Percentiles rank a stretch among this genome's conserved stretches.
Conservation (phyloP, 2,329 filamentous ascomycete genomes). For the Aspergillus arachidicola region DNA sequence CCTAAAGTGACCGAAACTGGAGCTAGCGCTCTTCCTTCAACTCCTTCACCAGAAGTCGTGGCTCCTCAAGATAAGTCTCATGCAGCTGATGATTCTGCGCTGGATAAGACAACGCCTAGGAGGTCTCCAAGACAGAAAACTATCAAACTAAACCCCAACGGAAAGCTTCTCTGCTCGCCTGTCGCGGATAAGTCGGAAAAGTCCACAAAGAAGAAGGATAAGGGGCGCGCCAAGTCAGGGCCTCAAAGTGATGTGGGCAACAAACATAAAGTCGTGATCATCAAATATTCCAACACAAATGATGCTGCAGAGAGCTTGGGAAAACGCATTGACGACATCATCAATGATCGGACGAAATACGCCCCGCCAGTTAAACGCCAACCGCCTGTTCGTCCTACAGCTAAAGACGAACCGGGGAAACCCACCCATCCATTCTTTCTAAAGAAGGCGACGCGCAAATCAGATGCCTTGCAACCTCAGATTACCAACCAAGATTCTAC, state of each 20-base stretch:
- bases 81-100: not conserved
- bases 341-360: slow-evolving; percentile 45
- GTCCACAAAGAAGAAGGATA: slow-evolving; percentile 23
- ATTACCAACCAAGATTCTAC: not conserved
- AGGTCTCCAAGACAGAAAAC: slow-evolving; percentile 57
- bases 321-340: slow-evolving; percentile 64
- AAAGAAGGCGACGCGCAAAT: slow-evolving; percentile 51
- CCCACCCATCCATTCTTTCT: slow-evolving; percentile 70
- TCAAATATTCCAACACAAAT: slow-evolving; percentile 62
- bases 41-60: not conserved
- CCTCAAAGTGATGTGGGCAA: slow-evolving; percentile 35
- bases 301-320: slow-evolving; percentile 55
- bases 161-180: slow-evolving; percentile 46
- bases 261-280: slow-evolving; percentile 49
- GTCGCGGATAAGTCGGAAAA: slow-evolving; percentile 19
- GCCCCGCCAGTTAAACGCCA: slow-evolving; percentile 23
- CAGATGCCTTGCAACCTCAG: not conserved
- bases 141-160: slow-evolving; percentile 46
- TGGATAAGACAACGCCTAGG: slow-evolving; percentile 25
- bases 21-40: not conserved
- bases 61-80: not conserved
- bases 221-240: slow-evolving; percentile 40
- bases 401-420: slow-evolving; percentile 42
- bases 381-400: slow-evolving; percentile 9
- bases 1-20: not conserved